These are phyloP conservation scores for Globisporangium nunn DNA, from an alignment of 352 stramenopile species.

Conservation along the genomic window DNA sequence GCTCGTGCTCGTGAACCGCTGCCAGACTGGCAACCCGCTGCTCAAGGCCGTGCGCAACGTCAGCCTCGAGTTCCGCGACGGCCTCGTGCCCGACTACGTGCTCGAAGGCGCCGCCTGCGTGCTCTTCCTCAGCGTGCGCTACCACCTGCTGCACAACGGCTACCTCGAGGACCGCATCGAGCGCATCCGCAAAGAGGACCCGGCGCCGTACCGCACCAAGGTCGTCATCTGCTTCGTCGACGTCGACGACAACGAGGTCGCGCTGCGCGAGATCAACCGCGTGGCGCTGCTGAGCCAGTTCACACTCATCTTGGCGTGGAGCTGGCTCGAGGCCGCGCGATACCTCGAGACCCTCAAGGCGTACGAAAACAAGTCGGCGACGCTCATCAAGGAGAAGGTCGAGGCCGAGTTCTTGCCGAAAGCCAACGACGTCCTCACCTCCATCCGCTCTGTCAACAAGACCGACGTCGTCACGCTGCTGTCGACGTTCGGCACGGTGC, in stretches of 20 bases:
- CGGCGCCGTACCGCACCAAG: conserved; percentile 73
- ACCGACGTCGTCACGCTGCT: conserved; percentile 92
- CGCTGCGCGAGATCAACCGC: conserved; percentile 91
- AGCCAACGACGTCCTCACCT: conserved; percentile 88
- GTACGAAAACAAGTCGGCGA: conserved; percentile 94
- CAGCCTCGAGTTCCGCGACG: conserved; percentile 83
- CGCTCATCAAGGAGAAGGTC: conserved; percentile 92
- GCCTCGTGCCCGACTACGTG: conserved; percentile 93
- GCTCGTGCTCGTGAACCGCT: conserved; percentile 64
- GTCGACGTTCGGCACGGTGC: conserved; percentile 88
- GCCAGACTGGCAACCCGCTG: conserved; percentile 93
- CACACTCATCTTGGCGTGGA: conserved; percentile 93
- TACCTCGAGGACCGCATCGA: conserved; percentile 91
- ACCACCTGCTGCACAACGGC: conserved; percentile 81
- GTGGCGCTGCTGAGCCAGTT: conserved; percentile 88
- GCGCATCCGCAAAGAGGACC: conserved; percentile 79
- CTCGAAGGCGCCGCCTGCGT: conserved; percentile 86
- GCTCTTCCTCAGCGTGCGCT: conserved; percentile 88
- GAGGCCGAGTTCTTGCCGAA: conserved; percentile 88
- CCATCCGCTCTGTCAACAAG: conserved; percentile 92
- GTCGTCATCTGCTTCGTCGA: conserved; percentile 95
- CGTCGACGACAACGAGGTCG: conserved; percentile 91
- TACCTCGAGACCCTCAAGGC: conserved; percentile 97
- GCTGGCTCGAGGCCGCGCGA: conserved; percentile 88
- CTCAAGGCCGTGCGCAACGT: conserved; percentile 92